These are phyloP conservation scores for Aspergillus ibericus DNA, from an alignment of 2,329 filamentous ascomycete genomes.

Conservation along the genomic window DNA sequence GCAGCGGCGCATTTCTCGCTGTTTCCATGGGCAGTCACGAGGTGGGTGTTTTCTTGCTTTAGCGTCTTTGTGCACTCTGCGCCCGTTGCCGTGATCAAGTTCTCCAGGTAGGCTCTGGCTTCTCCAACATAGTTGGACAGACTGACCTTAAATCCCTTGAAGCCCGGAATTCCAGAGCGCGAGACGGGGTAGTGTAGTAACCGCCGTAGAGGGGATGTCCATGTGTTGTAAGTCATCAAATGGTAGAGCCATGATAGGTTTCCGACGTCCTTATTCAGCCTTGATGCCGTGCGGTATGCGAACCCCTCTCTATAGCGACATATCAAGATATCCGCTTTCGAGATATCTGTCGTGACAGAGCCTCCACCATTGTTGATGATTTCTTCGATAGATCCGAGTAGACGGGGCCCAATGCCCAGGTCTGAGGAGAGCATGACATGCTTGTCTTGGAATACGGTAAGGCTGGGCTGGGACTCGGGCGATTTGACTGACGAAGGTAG, in stretches of 20 bases:
- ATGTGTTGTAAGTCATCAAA: constrained; percentile 82
- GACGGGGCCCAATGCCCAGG: constrained; percentile 66
- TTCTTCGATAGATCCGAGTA: constrained; percentile 66
- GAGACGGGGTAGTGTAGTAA: constrained; percentile 89
- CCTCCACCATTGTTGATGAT: constrained; percentile 74
- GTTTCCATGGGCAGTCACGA: constrained; percentile 83
- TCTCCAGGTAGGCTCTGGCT: constrained; percentile 88
- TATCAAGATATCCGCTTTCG: constrained; percentile 77
- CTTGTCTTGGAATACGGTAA: constrained; percentile 75
- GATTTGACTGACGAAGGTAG: constrained; percentile 34
- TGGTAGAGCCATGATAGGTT: constrained; percentile 94
- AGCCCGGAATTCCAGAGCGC: constrained; percentile 73
- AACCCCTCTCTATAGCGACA: constrained; percentile 82
- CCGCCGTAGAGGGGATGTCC: constrained; percentile 79
- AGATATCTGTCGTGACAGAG: constrained; percentile 62
- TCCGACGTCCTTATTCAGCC: constrained; percentile 77
- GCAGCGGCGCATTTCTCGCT: constrained; percentile 95
- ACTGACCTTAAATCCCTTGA: constrained; percentile 74
- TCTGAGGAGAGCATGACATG: constrained; percentile 76
- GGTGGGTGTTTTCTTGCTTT: constrained; percentile 91
- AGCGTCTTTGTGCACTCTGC: constrained; percentile 92
- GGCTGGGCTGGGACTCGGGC: constrained; percentile 47
- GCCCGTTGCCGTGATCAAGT: constrained; percentile 78
- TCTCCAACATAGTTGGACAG: constrained; percentile 97
- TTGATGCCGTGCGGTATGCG: constrained; percentile 75